Conservation (phyloP, 805 yeast species). For the Phaffomyces opuntiae region DNA sequence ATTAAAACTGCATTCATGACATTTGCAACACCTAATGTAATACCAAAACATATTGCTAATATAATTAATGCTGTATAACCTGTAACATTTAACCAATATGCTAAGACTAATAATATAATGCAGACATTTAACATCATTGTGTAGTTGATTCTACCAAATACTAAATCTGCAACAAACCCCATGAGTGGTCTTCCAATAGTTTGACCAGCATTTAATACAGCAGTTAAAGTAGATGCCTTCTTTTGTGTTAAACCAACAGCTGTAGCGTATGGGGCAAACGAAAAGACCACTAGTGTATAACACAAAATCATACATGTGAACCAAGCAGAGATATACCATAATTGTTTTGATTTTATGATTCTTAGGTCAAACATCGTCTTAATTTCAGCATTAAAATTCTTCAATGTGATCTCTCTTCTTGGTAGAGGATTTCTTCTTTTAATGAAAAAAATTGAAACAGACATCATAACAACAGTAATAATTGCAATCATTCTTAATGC, state of each 20-base stretch:
- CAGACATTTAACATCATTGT: slow-evolving; percentile 31
- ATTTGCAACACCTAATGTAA: slow-evolving; percentile 37
- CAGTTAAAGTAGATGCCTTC: slow-evolving; percentile 39
- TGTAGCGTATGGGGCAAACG: slow-evolving; percentile 39
- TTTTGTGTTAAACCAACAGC: slow-evolving; percentile 40
- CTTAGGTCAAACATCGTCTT: slow-evolving; percentile 28
- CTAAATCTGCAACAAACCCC: slow-evolving; percentile 39
- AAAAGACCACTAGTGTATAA: slow-evolving; percentile 37
- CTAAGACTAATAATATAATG: slow-evolving; percentile 31
- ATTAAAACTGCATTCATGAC: slow-evolving; percentile 35
- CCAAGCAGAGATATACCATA: slow-evolving; percentile 30
- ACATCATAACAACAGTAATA: slow-evolving; percentile 27
- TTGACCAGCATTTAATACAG: slow-evolving; percentile 42
- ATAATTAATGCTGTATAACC: slow-evolving; percentile 33
- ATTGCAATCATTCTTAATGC: slow-evolving; percentile 42
- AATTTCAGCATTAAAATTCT: slow-evolving; percentile 12
- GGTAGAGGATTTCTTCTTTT: slow-evolving; percentile 24
- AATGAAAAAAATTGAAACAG: slow-evolving; percentile 34
- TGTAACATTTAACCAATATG: slow-evolving; percentile 40
- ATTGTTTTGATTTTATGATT: slow-evolving; percentile 25
- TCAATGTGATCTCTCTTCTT: slow-evolving; percentile 6
- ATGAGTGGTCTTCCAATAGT: slow-evolving; percentile 41
- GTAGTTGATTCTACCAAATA: slow-evolving; percentile 37
- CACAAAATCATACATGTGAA: slow-evolving; percentile 31
- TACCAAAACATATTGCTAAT: slow-evolving; percentile 37